phyloP scores from a whole-genome alignment of 352 stramenopile genomes.

The Globisporangium uncinulatum region DNA sequence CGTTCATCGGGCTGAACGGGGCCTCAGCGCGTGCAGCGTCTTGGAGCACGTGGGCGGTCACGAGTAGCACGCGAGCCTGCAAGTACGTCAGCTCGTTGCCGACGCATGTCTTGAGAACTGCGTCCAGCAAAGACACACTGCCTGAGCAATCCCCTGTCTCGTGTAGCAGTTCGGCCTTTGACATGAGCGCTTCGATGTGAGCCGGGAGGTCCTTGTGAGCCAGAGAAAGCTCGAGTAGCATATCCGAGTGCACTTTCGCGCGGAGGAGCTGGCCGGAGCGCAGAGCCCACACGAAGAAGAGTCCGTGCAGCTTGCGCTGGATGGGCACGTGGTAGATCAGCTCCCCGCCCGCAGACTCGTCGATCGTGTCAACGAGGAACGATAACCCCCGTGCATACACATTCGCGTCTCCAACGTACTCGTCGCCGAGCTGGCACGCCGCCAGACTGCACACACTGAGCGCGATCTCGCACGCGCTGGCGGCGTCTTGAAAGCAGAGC shows the following conservation, averaged over 20 bases:
- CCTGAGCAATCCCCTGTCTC: conserved; percentile 26
- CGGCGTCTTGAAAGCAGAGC: conserved; percentile 46
- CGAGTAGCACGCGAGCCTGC: conserved; percentile 45
- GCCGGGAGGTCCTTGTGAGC: conserved; percentile 35
- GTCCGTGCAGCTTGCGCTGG: conserved; percentile 38
- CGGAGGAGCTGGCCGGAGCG: conserved; percentile 34
- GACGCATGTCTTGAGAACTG: conserved; percentile 33
- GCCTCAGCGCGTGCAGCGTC: conserved; percentile 30
- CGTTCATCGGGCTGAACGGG: conserved; percentile 43
- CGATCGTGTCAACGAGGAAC: conserved; percentile 27
- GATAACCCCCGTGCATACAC: conserved; percentile 28
- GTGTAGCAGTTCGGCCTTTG: conserved; percentile 25
- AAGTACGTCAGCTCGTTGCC: conserved; percentile 39
- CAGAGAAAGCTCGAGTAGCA: conserved; percentile 38
- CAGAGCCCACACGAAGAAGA: conserved; percentile 54
- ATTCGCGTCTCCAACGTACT: conserved; percentile 6
- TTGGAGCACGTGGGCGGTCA: conserved; percentile 29
- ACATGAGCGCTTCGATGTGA: conserved; percentile 36
- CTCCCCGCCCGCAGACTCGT: conserved; percentile 6
- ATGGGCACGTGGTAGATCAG: conserved; percentile 31
- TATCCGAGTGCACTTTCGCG: conserved; percentile 36
- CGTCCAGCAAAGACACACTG: conserved; percentile 34
- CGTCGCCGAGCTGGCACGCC: conserved; percentile 8
- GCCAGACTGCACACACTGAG: conserved; percentile 48
- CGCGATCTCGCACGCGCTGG: conserved; percentile 41